These are phyloP conservation scores for Crithidia sp. DNA, from an alignment of 208 protist species.

Conservation along the genomic window DNA sequence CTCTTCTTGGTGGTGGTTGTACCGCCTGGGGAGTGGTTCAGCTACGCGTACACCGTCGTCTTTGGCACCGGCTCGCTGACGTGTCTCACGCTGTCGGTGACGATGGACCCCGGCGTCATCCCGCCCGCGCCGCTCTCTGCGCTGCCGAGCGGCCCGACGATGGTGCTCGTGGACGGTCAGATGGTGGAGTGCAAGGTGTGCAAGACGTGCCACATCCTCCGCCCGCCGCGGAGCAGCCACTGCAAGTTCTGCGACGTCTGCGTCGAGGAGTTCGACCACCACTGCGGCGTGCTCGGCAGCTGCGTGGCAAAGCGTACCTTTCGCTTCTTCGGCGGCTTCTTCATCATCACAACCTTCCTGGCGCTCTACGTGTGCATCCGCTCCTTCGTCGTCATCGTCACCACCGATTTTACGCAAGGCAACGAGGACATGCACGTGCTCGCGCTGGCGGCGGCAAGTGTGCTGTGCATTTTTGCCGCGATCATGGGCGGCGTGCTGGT, in stretches of 20 bases:
- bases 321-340: conserved; percentile 84
- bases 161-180: conserved; percentile 41
- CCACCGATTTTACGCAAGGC: conserved; percentile 13
- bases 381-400: conserved; percentile 39
- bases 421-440: conserved; percentile 23
- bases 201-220: conserved; percentile 79
- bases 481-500: conserved; percentile 31
- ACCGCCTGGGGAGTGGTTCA: conserved; percentile 53
- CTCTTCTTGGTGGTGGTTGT: conserved; percentile 64
- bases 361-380: conserved; percentile 50
- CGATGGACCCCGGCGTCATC: conserved; percentile 77
- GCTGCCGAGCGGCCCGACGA: conserved; percentile 14
- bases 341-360: conserved; percentile 54
- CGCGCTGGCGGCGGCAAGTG: conserved; percentile 32
- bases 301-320: conserved; percentile 84
- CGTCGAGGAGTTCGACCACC: conserved; percentile 89
- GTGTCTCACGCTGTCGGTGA: conserved; percentile 60
- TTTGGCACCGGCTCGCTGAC: conserved; percentile 41
- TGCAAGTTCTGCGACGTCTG: conserved; percentile 84
- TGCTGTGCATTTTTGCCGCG: conserved; percentile 26
- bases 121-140: conserved; percentile 43
- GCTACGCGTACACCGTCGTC: conserved; percentile 44
- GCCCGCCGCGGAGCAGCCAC: conserved; percentile 81
- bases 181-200: conserved; percentile 71
- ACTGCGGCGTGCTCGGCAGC: conserved; percentile 79